Conservation (phyloP, 1,284 basidiomycete species). For the Ganoderma leucocontextum region DNA sequence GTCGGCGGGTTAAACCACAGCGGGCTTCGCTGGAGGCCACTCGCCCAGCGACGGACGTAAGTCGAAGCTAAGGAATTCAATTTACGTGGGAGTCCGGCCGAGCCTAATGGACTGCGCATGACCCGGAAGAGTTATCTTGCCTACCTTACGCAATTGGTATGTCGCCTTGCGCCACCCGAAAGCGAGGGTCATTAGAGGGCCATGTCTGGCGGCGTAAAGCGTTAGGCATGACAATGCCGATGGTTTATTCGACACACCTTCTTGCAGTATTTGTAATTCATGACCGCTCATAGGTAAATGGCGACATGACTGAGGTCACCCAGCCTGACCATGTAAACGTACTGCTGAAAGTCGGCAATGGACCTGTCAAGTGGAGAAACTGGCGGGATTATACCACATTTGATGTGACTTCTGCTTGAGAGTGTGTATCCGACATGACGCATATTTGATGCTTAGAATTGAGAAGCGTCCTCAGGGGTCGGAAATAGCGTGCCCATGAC, state of each 20-base stretch:
- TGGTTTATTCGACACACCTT: slow-evolving; percentile 3
- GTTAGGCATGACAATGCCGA: slow-evolving; percentile 5
- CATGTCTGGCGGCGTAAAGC: slow-evolving; percentile 2
- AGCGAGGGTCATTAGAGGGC: not conserved
- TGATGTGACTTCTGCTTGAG: slow-evolving; percentile 6
- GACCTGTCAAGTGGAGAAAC: not conserved
- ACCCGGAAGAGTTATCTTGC: not conserved
- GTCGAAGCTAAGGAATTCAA: slow-evolving; percentile 4
- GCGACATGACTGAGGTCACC: not conserved
- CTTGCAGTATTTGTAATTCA: slow-evolving; percentile 1
- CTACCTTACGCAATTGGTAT: not conserved
- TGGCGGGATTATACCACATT: not conserved
- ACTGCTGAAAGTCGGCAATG: not conserved
- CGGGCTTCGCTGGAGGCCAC: not conserved
- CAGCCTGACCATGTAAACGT: not conserved
- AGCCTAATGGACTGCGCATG: slow-evolving; percentile 8
- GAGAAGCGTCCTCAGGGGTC: slow-evolving; percentile 2
- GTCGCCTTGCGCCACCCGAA: not conserved
- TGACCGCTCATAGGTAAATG: slow-evolving; percentile 1
- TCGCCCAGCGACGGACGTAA: slow-evolving; percentile 3
- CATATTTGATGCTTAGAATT: slow-evolving; percentile 3
- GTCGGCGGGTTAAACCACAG: slow-evolving; percentile 1
- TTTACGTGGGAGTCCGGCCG: slow-evolving; percentile 6
- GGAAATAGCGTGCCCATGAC: not conserved
- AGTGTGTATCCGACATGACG: not conserved